Base-by-base conservation (phyloP, 1,284 basidiomycete genomes). In the Cystobasidiaceae sp. region DNA sequence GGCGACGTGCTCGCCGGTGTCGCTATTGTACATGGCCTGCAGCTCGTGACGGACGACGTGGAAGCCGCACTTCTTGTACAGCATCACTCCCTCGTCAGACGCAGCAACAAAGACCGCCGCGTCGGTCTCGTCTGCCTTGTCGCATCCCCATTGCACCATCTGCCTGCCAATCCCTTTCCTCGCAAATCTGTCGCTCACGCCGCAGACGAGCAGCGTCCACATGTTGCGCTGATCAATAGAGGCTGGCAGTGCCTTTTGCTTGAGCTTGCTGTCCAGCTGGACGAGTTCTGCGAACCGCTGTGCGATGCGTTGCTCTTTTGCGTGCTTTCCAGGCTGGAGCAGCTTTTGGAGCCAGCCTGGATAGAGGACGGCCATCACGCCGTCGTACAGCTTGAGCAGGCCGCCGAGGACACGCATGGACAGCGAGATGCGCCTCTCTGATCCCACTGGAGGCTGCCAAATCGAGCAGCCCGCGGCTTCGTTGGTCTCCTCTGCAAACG, bases 71-170 rank as follows among this genome's bases (percentile, higher is more conserved):
- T 49, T 55, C 9, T 7, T 27, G 33, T 64, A 64, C 23, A 64
- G 41, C n/a, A 25, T 39, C 7, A 28, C 33, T 21, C 61, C 61
- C 17, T 55, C 61, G n/a, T 39, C 37, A 25, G 41, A 46, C 25
- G 61, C 61, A 30, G 52, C 39, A 7, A 64, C 43, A 19, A 56
- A 44, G n/a, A 56, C 49, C 13, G 43, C 25, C n/a, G 28, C 25
- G 19, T 56, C 52, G 28, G 52, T n/a, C n/a, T 46, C 13, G 32
- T 64, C 61, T 15, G 61, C 61, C 19, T 32, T 8, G 13, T 55
- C 52, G 17, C 55, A 45, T 11, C 61, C 61, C 61, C 61, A 64
- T 34, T 56, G 51, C 5, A 64, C 32, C 1, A 64, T 43, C n/a
- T 64, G 30, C 21, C 51, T 54, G n/a, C 51, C 61, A 15, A 64